phyloP scores from a whole-genome alignment of 768 basidiomycete genomes.

The Cystofilobasidium macerans region DNA sequence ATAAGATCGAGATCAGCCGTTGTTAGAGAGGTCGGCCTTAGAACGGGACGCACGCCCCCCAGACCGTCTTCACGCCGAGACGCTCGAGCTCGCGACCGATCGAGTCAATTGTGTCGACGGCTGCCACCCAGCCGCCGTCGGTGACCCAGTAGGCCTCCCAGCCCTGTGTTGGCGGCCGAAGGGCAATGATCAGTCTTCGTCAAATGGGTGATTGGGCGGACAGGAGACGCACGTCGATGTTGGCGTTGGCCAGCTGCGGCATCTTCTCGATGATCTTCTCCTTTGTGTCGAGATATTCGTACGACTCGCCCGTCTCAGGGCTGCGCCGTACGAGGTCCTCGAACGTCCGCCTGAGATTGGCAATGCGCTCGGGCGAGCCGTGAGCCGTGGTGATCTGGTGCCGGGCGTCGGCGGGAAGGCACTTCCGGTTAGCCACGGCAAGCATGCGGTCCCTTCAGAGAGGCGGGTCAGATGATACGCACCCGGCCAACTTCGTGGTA shows the following conservation, averaged over 20 bases:
- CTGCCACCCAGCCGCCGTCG: slow-evolving; percentile 36
- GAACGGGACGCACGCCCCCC: slow-evolving; percentile 30
- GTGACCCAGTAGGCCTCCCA: slow-evolving; percentile 33
- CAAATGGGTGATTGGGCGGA: background rate
- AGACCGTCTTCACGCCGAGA: slow-evolving; percentile 31
- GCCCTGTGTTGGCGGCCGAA: slow-evolving; percentile 14
- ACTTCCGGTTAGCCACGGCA: no score
- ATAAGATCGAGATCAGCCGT: background rate
- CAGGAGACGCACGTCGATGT: slow-evolving; percentile 25
- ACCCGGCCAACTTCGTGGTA: slow-evolving; percentile 34
- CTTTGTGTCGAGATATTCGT: slow-evolving; percentile 31
- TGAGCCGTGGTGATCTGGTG: slow-evolving; percentile 24
- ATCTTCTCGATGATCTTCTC: slow-evolving; percentile 29
- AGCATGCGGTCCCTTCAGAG: background rate
- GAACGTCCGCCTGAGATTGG: slow-evolving; percentile 26
- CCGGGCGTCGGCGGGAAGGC: no score
- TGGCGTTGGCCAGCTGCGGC: slow-evolving; percentile 27
- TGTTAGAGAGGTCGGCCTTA: no score
- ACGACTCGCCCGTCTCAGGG: slow-evolving; percentile 3
- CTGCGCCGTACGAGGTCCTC: slow-evolving; percentile 23
- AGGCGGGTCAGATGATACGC: slow-evolving; percentile 14
- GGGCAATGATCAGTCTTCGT: no score
- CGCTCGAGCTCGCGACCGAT: slow-evolving; percentile 30
- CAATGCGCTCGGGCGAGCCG: slow-evolving; percentile 25
- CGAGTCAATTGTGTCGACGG: slow-evolving; percentile 33